Evolutionary conservation across 306 rosid genomes (phyloP).

Genomic region (Dicorynia guianensis): DNA sequence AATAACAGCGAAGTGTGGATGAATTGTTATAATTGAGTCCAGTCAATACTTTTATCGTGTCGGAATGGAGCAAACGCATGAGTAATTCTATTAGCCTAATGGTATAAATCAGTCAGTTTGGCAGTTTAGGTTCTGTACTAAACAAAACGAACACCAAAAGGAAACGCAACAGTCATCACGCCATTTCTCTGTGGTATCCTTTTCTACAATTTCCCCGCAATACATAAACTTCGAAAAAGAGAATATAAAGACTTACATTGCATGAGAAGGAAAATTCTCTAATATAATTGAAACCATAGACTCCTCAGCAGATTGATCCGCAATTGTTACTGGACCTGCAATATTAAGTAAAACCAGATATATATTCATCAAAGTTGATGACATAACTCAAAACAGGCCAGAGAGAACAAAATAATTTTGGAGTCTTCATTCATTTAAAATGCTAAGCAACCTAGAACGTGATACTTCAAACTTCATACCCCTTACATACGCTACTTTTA

Average conservation of each 20-base stretch:
- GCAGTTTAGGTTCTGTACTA: neutral
- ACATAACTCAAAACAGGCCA: neutral
- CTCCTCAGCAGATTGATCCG: constrained; percentile 91
- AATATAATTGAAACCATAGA: constrained; percentile 74
- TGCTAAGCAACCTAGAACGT: too few species aligned
- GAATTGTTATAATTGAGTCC: neutral
- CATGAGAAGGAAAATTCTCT: constrained; percentile 82
- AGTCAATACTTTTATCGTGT: neutral
- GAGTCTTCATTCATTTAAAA: too few species aligned
- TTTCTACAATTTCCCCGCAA: neutral
- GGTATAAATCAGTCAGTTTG: constrained; percentile 4
- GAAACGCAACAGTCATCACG: neutral
- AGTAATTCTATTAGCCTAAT: neutral
- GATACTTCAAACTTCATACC: neutral
- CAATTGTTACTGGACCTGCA: constrained; percentile 93
- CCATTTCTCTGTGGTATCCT: neutral
- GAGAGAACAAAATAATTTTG: neutral
- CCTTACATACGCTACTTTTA: neutral
- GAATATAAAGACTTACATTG: constrained; percentile 57
- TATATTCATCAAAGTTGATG: neutral
- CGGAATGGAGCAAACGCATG: neutral
- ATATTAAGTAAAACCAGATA: neutral
- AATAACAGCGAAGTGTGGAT: neutral
- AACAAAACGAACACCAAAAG: too few species aligned
- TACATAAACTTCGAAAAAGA: neutral